Conservation (phyloP, 306 rosid genomes). For the Citrullus amarus region DNA sequence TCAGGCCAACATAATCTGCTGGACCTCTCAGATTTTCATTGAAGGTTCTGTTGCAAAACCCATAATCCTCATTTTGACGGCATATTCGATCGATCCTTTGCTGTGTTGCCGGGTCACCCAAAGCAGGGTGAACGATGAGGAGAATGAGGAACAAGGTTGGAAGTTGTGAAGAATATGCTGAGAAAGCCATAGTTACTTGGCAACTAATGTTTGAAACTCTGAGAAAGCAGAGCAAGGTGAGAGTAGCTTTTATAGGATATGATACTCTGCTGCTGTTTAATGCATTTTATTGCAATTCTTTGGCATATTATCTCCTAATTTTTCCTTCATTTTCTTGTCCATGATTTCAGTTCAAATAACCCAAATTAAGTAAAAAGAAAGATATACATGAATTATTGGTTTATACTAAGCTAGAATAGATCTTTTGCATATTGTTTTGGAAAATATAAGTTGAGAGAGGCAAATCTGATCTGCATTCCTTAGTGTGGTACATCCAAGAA, state of each 20-base stretch:
- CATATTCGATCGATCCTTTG: not conserved
- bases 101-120: not conserved
- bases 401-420: not conserved
- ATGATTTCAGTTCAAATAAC: not conserved
- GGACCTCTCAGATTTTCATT: not conserved
- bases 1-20: not conserved
- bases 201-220: not conserved
- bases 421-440: not conserved
- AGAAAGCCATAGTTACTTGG: not conserved
- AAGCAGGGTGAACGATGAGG: not conserved
- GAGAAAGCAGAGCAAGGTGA: not conserved
- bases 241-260: not conserved
- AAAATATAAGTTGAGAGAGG: not conserved
- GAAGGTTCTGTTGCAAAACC: not conserved
- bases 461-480: not conserved
- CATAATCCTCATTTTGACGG: not conserved
- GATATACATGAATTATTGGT: not conserved
- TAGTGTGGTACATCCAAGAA: not conserved
- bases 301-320: not conserved
- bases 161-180: not conserved
- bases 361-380: not conserved
- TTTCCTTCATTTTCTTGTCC: not conserved
- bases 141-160: not conserved
- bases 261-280: not conserved
- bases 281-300: not conserved